Base-by-base conservation (phyloP, 78 protist genomes). In the Ministeria vibrans region DNA sequence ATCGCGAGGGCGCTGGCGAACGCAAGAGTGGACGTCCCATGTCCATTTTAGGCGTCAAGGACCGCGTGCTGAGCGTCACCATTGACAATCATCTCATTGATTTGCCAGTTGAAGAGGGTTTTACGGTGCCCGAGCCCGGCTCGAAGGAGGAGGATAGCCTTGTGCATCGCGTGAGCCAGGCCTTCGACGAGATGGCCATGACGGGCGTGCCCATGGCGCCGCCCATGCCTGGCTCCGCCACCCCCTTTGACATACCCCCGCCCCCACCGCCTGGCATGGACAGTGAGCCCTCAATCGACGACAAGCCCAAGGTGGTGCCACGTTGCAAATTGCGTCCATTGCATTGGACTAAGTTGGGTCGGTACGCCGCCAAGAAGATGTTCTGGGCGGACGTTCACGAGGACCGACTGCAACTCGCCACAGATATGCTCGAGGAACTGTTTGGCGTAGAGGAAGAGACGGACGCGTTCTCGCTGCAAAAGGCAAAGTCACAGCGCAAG, bases 271-370 rank as follows among this genome's bases (percentile, higher is more conserved):
- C 71, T 3, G 71, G 71, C 41, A 32, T 63, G 71, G 41, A 20
- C 3, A 41, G 71, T 2, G 15, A 15, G 5, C 73, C 43, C 20
- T 2, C 9, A 9, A 36, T 3, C 5, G 38, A 6, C 46, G 41
- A 39, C 46, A 66, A 66, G 73, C 73, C 73, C 28, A 1, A 7
- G 34, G 28, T 22, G n/a, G n/a, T n/a, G n/a, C n/a, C n/a, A n/a
- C n/a, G n/a, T n/a, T n/a, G n/a, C 34, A 66, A 66, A n/a, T 7
- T 66, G 73, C 43, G 73, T 13, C 73, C 73, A 22, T 66, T 66
- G 34, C 73, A 66, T 46, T 66, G 73, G 73, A 39, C 34, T n/a
- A 66, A 66, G 46, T 18, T 66, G 4, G 28, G 51, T 20, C 6
- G 2, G 32, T 23, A 20, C 32, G 5, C 7, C 18, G 15, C 41